Percentiles rank a stretch among this genome's conserved stretches.
Conservation (phyloP, 2,329 filamentous ascomycete genomes). For the Stenocarpella maydis region DNA sequence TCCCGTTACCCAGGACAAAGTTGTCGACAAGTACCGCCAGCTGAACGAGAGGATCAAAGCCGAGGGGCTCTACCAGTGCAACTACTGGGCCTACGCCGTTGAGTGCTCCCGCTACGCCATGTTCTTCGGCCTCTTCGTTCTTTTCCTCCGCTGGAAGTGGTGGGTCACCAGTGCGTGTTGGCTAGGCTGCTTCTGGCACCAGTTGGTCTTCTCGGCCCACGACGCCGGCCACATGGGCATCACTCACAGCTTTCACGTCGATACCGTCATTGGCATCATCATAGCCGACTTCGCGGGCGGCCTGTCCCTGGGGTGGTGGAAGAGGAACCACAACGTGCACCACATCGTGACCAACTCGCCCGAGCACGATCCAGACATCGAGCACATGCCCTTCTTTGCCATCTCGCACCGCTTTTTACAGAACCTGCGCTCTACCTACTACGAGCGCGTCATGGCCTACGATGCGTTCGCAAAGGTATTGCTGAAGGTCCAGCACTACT, state of each 20-base stretch:
- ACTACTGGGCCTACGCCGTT: constrained; percentile 79
- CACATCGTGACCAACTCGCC: constrained; percentile 95
- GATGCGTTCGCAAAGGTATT: constrained; percentile 76
- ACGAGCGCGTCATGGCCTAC: constrained; percentile 81
- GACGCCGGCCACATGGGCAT: constrained; percentile 98
- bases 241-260: constrained; percentile 85
- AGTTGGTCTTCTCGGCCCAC: constrained; percentile 91
- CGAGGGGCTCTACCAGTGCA: constrained; percentile 84
- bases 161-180: constrained; percentile 76
- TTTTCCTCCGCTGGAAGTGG: constrained; percentile 69
- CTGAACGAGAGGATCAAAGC: constrained; percentile 75
- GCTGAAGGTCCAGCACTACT: constrained; percentile 78
- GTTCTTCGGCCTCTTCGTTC: constrained; percentile 69
- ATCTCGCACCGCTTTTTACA: constrained; percentile 82
- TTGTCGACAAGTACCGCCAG: constrained; percentile 83
- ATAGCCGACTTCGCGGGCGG: constrained; percentile 91
- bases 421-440: constrained; percentile 80
- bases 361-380: constrained; percentile 95
- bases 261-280: constrained; percentile 87
- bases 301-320: constrained; percentile 96
- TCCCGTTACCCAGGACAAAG: constrained; percentile 73
- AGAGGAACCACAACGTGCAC: constrained; percentile 93
- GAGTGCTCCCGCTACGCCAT: constrained; percentile 77
- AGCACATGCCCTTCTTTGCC: constrained; percentile 89
- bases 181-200: constrained; percentile 90